Conservation (phyloP, 2,329 filamentous ascomycete genomes). For the Emydomyces testavorans region DNA sequence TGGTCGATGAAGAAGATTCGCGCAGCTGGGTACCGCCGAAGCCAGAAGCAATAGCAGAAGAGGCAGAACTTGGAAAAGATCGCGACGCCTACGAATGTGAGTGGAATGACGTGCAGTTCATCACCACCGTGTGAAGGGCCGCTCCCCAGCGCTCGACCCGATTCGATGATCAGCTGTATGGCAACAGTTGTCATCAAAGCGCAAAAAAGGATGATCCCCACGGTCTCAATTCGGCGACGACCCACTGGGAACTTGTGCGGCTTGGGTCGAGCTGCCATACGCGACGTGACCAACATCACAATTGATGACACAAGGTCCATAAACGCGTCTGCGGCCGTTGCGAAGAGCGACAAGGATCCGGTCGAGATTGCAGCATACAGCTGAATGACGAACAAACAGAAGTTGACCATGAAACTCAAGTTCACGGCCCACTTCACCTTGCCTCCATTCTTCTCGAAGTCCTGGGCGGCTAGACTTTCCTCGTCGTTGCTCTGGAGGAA, state of each 20-base stretch:
- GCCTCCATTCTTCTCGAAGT: slow-evolving; percentile 41
- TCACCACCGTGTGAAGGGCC: slow-evolving; percentile 35
- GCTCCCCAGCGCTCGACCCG: slow-evolving; percentile 41
- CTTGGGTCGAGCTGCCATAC: slow-evolving; percentile 48
- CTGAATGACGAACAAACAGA: slow-evolving; percentile 48
- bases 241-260: slow-evolving; percentile 54
- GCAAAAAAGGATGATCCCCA: slow-evolving; percentile 55
- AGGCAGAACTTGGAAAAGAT: slow-evolving; percentile 24
- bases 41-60: slow-evolving; percentile 18
- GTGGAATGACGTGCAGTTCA: slow-evolving; percentile 43
- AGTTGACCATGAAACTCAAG: slow-evolving; percentile 42
- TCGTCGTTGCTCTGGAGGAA: slow-evolving; percentile 48
- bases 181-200: slow-evolving; percentile 56
- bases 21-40: slow-evolving; percentile 17
- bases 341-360: slow-evolving; percentile 51
- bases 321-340: slow-evolving; percentile 55
- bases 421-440: slow-evolving; percentile 46
- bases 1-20: slow-evolving; percentile 38
- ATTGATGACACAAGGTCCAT: slow-evolving; percentile 55
- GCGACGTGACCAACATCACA: slow-evolving; percentile 51
- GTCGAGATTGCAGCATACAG: slow-evolving; percentile 48
- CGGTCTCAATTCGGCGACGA: slow-evolving; percentile 51
- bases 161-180: slow-evolving; percentile 51
- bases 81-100: slow-evolving; percentile 43
- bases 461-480: slow-evolving; percentile 42